Conservation (phyloP, 352 stramenopile species). For the Phytophthora syringae region DNA sequence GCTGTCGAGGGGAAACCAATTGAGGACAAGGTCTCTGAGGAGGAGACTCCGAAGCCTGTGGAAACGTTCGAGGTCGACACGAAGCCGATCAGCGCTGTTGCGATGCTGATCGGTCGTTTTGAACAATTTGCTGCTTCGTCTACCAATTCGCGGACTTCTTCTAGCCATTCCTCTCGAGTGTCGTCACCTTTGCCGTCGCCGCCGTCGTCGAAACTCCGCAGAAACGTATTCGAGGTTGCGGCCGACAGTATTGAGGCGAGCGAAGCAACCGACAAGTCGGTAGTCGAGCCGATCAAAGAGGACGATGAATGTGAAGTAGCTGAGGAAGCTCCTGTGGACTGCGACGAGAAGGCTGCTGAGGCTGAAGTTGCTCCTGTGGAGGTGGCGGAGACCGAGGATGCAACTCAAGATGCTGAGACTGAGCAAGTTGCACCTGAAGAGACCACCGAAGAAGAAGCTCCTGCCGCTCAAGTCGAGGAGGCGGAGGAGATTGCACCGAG, state of each 20-base stretch:
- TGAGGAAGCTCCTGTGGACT: background rate
- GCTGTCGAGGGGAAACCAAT: background rate
- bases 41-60: background rate
- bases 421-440: too few species aligned
- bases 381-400: too few species aligned
- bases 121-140: constrained; percentile 36
- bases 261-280: constrained; percentile 5
- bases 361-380: background rate
- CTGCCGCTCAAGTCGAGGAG: background rate
- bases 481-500: background rate
- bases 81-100: constrained; percentile 32
- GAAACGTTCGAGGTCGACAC: constrained; percentile 32
- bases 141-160: constrained; percentile 17
- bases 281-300: constrained; percentile 8
- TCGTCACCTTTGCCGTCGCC: constrained; percentile 16
- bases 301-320: constrained; percentile 2
- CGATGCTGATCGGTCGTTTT: constrained; percentile 37
- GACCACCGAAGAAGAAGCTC: too few species aligned
- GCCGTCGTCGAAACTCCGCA: constrained; percentile 6
- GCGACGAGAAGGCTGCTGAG: background rate
- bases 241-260: constrained; percentile 18
- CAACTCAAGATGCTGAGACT: too few species aligned
- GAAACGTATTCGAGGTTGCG: constrained; percentile 19
- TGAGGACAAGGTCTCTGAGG: background rate
- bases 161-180: constrained; percentile 4